Evolutionary conservation across 495 filamentous ascomycete species (phyloP).

Genomic region (Lasiosphaeris hirsuta): DNA sequence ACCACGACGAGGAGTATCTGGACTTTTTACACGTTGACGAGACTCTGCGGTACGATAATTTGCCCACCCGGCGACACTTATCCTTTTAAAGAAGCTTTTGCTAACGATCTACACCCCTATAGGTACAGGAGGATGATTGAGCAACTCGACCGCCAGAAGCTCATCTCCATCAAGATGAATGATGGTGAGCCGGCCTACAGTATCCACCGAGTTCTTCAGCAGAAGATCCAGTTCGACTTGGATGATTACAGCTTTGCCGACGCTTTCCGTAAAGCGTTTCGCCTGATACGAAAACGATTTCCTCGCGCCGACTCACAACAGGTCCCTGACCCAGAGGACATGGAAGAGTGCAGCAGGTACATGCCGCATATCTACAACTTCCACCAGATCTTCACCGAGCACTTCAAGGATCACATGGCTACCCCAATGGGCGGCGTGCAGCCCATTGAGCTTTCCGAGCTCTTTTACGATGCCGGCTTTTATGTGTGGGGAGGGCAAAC

Average conservation of each 20-base stretch:
- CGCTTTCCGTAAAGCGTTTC: conserved; percentile 4
- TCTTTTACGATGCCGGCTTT: conserved; percentile 30
- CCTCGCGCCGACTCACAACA: conserved; percentile 12
- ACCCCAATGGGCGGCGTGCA: background rate
- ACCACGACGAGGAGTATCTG: conserved; percentile 22
- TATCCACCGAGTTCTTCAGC: conserved; percentile 14
- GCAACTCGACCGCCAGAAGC: conserved; percentile 14
- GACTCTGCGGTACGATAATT: conserved; percentile 7
- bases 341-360: conserved; percentile 14
- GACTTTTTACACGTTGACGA: conserved; percentile 20
- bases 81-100: background rate
- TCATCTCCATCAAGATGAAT: conserved; percentile 13
- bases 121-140: conserved; percentile 20
- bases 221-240: conserved; percentile 13
- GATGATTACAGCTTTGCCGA: conserved; percentile 8
- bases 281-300: conserved; percentile 8
- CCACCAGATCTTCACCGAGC: conserved; percentile 2
- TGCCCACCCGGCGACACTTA: background rate
- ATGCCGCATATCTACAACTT: conserved; percentile 20
- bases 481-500: conserved; percentile 21
- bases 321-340: conserved; percentile 14
- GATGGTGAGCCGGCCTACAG: conserved; percentile 9
- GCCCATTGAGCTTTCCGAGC: conserved; percentile 17
- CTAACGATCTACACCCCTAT: background rate
- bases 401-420: background rate